Evolutionary conservation across 2,329 filamentous ascomycete genomes (phyloP), one percentile per base, ranked within the genome.

Genomic region (Plenodomus tracheiphilus): DNA sequence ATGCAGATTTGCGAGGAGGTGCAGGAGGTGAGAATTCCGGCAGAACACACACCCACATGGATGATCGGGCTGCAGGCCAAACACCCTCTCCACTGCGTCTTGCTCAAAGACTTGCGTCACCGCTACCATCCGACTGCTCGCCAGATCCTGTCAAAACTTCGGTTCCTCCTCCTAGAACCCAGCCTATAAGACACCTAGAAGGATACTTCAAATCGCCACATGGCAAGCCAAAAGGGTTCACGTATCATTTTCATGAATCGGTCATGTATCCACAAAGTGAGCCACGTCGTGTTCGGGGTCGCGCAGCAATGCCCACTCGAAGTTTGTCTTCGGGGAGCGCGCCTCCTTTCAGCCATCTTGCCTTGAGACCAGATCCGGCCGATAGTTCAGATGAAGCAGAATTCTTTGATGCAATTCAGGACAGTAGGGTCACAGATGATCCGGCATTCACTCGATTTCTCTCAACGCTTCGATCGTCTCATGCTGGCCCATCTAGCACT

Each of bases 31-130:
- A 17, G 35, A 37, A 16, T 16, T 4, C 11, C 11, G 40, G 22
- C 7, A 53, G 36, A 38, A 21, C 39, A 37, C 52, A 36, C n/a
- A 16, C 42, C 11, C 49, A 17, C 8, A 42, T 53, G 5, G 13
- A 58, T 38, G 45, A 34, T 20, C 52, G 53, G 30, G 50, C 52
- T 19, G 39, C 43, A 19, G 40, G 35, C 10, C 52, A 53, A 35
- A 40, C 47, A n/a, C 51, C 59, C 4, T 58, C 57, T 40, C 53
- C 55, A 28, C 42, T 60, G 46, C 53, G 55, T n/a, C 58, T 59
- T n/a, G 40, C 49, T 32, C 59, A 59, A 20, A 46, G 43, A 30
- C 36, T 47, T 17, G 57, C 48, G 43, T 58, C 59, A 15, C 44
- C 50, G 42, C 52, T 34, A 34, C 45, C 39, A 9, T 40, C 28